A percentile compares a stretch with the other conserved stretches of the same genome.
phyloP scores from a whole-genome alignment of 768 basidiomycete genomes.

The Mrakia gelida region DNA sequence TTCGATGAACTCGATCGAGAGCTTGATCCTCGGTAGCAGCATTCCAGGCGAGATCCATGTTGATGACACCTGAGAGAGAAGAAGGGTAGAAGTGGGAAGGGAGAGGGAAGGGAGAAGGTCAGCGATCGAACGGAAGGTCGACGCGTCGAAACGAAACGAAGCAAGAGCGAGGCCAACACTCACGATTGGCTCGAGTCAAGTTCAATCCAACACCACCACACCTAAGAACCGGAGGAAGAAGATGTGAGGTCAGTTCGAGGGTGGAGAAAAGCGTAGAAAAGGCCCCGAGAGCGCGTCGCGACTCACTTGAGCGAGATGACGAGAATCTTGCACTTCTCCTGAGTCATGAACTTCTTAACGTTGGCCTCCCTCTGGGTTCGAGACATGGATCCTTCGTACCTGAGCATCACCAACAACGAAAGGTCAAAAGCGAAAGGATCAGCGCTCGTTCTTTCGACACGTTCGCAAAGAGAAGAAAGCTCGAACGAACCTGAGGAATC shows the following conservation, averaged over 20 bases:
- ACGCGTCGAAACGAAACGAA: background rate
- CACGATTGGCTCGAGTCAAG: constrained; percentile 38
- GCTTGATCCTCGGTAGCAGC: constrained; percentile 44
- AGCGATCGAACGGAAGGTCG: background rate
- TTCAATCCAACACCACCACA: constrained; percentile 37
- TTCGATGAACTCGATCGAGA: constrained; percentile 46
- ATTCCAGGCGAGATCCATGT: constrained; percentile 46
- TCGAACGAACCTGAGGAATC: constrained; percentile 13
- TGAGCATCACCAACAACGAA: background rate
- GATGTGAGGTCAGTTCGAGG: too few relatives aligned
- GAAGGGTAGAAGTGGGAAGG: background rate
- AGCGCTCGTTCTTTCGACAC: background rate
- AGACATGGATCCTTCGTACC: constrained; percentile 46
- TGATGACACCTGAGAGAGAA: constrained; percentile 25
- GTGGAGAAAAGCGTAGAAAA: too few relatives aligned
- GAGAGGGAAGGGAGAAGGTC: background rate
- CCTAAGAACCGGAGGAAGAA: too few relatives aligned
- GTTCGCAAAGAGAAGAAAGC: background rate
- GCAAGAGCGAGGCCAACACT: constrained; percentile 32
- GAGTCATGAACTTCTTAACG: constrained; percentile 39
- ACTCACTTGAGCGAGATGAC: constrained; percentile 46
- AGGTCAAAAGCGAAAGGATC: background rate
- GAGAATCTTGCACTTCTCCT: constrained; percentile 41
- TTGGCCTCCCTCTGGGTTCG: constrained; percentile 39
- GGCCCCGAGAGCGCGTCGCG: background rate